phyloP scores from a whole-genome alignment of 2,329 filamentous ascomycete species.

The Simplicillium sp. region DNA sequence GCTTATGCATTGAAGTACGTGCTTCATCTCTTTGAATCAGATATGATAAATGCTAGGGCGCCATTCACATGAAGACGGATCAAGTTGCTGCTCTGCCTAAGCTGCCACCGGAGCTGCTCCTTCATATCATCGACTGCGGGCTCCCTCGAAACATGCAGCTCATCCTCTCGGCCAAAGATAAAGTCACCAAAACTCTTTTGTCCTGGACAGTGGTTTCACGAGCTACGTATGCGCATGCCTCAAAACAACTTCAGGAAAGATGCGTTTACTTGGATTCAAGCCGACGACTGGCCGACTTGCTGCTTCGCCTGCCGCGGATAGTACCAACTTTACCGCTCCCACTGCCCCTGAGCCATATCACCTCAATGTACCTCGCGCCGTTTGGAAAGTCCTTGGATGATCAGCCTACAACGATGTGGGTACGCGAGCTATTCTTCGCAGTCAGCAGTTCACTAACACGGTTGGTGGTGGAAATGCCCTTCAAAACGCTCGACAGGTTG shows the following conservation, averaged over 20 bases:
- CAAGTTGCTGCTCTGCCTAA: neutral
- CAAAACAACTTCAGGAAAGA: conserved; percentile 30
- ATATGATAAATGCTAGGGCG: too few relatives aligned
- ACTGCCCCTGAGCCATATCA: conserved; percentile 22
- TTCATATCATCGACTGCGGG: conserved; percentile 23
- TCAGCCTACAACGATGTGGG: conserved; percentile 26
- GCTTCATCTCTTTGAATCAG: too few relatives aligned
- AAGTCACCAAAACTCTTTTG: conserved; percentile 31
- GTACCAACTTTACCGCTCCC: conserved; percentile 1
- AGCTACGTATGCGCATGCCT: conserved; percentile 28
- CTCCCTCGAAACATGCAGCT: conserved; percentile 18
- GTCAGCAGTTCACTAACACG: conserved; percentile 29
- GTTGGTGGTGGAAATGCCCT: conserved; percentile 38
- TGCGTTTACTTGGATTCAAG: conserved; percentile 34
- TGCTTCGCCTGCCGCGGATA: conserved; percentile 22
- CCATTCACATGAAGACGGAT: too few relatives aligned
- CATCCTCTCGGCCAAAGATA: conserved; percentile 26
- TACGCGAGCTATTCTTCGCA: conserved; percentile 31
- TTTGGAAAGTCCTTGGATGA: conserved; percentile 27
- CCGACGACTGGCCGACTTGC: conserved; percentile 20
- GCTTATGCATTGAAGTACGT: too few relatives aligned
- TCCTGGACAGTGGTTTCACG: conserved; percentile 32
- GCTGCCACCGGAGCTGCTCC: conserved; percentile 24
- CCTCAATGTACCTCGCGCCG: conserved; percentile 30
- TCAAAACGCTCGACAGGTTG: conserved; percentile 29